Conservation (phyloP, 2,329 filamentous ascomycete genomes). For the Hymenoscyphus fraxineus region DNA sequence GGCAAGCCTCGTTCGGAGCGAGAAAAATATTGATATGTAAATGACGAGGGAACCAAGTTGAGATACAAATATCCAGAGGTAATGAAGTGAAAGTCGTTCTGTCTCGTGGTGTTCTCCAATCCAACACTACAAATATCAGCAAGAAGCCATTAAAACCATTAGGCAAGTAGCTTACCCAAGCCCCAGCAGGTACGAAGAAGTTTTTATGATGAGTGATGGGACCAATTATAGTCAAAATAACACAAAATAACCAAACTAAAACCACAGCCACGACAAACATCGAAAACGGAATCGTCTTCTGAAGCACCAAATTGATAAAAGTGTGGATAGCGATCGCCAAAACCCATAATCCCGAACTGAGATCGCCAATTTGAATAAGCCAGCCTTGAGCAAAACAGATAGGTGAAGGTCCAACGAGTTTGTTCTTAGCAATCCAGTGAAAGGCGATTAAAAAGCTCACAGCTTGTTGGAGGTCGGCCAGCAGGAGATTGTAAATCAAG, state of each 20-base stretch:
- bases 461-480: constrained; percentile 31
- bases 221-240: constrained; percentile 40
- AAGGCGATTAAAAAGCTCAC: constrained; percentile 40
- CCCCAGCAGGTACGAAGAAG: constrained; percentile 48
- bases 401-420: constrained; percentile 42
- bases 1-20: constrained; percentile 25
- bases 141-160: neutral
- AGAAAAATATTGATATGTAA: constrained; percentile 41
- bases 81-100: constrained; percentile 49
- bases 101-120: constrained; percentile 43
- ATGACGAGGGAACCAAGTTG: constrained; percentile 49
- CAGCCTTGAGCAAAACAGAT: constrained; percentile 53
- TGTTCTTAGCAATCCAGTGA: constrained; percentile 45
- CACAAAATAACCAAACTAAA: constrained; percentile 38
- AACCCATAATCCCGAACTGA: constrained; percentile 51
- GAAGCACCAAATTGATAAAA: constrained; percentile 47
- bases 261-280: constrained; percentile 37
- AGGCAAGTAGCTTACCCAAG: constrained; percentile 40
- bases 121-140: constrained; percentile 44
- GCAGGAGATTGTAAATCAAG: constrained; percentile 51
- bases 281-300: constrained; percentile 39
- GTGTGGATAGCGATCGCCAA: constrained; percentile 52
- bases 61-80: constrained; percentile 52
- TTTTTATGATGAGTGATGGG: constrained; percentile 41
- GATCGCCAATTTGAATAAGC: constrained; percentile 51